Conservation (phyloP, 2,329 filamentous ascomycete species). For the Aspergillus flavus region DNA sequence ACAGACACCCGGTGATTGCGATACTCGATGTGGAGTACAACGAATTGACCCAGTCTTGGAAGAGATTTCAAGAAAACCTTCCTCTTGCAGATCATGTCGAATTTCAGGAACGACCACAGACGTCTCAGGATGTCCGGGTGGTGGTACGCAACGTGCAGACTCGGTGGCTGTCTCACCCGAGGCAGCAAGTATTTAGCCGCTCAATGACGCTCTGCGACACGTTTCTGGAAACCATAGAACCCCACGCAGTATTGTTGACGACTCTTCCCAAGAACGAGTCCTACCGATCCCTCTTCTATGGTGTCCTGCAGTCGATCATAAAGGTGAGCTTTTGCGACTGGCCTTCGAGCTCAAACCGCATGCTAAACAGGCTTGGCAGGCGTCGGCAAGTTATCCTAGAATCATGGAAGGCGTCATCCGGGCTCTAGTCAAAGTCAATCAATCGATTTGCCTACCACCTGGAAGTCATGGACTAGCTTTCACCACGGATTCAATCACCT, state of each 20-base stretch:
- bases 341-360: neutral
- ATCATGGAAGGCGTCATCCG: constrained; percentile 39
- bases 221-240: constrained; percentile 32
- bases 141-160: constrained; percentile 32
- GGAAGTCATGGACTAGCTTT: constrained; percentile 14
- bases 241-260: constrained; percentile 30
- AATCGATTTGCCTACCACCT: constrained; percentile 26
- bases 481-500: constrained; percentile 19
- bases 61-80: constrained; percentile 35
- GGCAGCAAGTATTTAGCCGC: constrained; percentile 28
- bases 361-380: constrained; percentile 24
- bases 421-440: constrained; percentile 36
- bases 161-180: constrained; percentile 31
- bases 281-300: constrained; percentile 38
- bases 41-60: constrained; percentile 41
- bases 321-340: constrained; percentile 29
- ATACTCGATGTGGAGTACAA: constrained; percentile 43
- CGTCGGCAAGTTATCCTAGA: constrained; percentile 37
- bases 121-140: constrained; percentile 30
- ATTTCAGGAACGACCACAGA: constrained; percentile 32
- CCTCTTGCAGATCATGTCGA: constrained; percentile 30
- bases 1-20: constrained; percentile 33
- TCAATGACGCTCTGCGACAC: constrained; percentile 30
- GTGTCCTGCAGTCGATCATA: constrained; percentile 39
- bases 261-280: constrained; percentile 30